Evolutionary conservation across 2,329 filamentous ascomycete genomes (phyloP).

Genomic region (Sporothrix brasiliensis): DNA sequence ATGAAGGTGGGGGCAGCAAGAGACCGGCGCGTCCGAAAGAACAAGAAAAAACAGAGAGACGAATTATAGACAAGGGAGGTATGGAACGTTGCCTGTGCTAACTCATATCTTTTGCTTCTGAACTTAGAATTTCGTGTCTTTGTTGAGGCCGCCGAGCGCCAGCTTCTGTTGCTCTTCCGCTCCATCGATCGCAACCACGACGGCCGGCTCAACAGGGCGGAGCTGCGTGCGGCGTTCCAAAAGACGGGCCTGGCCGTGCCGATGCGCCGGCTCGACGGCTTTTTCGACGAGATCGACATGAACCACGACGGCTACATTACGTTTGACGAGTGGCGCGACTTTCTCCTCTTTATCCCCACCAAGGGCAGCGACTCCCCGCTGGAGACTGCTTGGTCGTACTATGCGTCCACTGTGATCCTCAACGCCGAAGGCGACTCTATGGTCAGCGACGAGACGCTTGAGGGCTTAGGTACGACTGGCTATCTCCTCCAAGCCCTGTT

Average conservation of each 20-base stretch:
- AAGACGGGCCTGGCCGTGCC: conserved; percentile 78
- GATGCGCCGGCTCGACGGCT: conserved; percentile 73
- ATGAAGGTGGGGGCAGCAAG: conserved; percentile 65
- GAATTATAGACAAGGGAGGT: not conserved
- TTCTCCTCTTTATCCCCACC: conserved; percentile 83
- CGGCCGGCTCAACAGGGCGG: conserved; percentile 82
- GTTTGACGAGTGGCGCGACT: conserved; percentile 96
- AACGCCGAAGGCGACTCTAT: conserved; percentile 93
- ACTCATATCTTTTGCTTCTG: not conserved
- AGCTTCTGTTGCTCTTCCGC: conserved; percentile 79
- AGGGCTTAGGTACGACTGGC: conserved; percentile 87
- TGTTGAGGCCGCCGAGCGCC: conserved; percentile 81
- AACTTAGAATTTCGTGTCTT: conserved; percentile 81
- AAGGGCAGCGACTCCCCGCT: conserved; percentile 68
- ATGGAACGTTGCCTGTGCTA: not conserved
- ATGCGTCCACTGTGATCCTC: conserved; percentile 83
- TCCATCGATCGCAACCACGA: conserved; percentile 84
- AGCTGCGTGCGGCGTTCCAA: conserved; percentile 77
- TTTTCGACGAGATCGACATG: conserved; percentile 86
- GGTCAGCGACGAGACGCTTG: conserved; percentile 85
- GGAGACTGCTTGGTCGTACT: conserved; percentile 84
- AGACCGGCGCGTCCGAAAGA: not conserved
- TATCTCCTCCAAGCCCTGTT: conserved; percentile 74
- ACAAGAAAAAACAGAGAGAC: not conserved
- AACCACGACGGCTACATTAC: conserved; percentile 86